These are phyloP conservation scores for Ceratocystis colombiana DNA, from an alignment of 2,329 filamentous ascomycete genomes.

Conservation along the genomic window DNA sequence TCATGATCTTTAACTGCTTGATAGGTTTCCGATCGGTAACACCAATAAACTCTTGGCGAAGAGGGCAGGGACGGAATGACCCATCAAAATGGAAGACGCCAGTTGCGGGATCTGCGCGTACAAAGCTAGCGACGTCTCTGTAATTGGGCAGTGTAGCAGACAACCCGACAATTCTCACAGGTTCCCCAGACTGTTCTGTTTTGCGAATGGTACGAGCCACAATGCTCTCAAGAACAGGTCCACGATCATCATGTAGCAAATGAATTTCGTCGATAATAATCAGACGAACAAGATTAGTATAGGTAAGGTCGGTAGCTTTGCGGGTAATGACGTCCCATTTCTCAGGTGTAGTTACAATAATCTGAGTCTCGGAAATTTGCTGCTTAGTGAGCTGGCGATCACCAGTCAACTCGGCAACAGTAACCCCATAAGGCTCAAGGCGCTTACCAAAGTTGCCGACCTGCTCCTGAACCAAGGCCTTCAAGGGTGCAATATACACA, in stretches of 20 bases:
- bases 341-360: slow-evolving; percentile 96
- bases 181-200: slow-evolving; percentile 87
- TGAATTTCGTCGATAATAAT: slow-evolving; percentile 98
- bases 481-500: slow-evolving; percentile 91
- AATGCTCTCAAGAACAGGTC: slow-evolving; percentile 92
- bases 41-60: slow-evolving; percentile 94
- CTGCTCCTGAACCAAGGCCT: slow-evolving; percentile 93
- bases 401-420: slow-evolving; percentile 89
- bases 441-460: slow-evolving; percentile 94
- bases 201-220: slow-evolving; percentile 88
- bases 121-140: slow-evolving; percentile 86
- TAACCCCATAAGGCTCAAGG: slow-evolving; percentile 81
- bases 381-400: slow-evolving; percentile 97
- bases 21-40: slow-evolving; percentile 97
- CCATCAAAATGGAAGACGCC: slow-evolving; percentile 95
- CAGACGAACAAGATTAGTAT: slow-evolving; percentile 91
- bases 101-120: slow-evolving; percentile 75
- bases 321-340: slow-evolving; percentile 99
- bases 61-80: slow-evolving; percentile 81
- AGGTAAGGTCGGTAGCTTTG: slow-evolving; percentile 92
- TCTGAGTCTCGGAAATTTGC: slow-evolving; percentile 93
- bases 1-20: slow-evolving; percentile 98
- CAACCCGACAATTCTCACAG: slow-evolving; percentile 81
- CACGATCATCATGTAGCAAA: slow-evolving; percentile 91
- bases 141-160: slow-evolving; percentile 96